phyloP scores from a whole-genome alignment of 2,329 filamentous ascomycete genomes.

The Trichoderma sp. region DNA sequence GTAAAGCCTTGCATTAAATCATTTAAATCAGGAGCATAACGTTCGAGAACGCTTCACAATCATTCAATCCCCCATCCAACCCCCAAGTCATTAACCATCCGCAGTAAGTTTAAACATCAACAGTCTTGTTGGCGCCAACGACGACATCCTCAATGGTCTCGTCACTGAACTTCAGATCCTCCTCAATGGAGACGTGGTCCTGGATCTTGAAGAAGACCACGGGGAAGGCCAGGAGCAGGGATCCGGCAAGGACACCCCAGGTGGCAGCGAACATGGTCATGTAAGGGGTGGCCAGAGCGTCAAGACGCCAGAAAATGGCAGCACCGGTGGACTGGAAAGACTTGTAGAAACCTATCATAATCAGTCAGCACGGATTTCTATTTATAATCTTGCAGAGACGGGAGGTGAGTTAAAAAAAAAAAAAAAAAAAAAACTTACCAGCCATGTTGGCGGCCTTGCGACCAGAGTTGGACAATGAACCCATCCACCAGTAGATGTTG shows the following conservation, averaged over 20 bases:
- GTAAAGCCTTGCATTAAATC: constrained; percentile 14
- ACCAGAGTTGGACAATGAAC: constrained; percentile 85
- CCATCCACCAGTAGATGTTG: constrained; percentile 71
- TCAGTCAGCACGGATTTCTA: neutral
- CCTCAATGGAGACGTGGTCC: constrained; percentile 75
- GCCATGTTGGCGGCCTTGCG: constrained; percentile 87
- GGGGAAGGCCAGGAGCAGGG: constrained; percentile 72
- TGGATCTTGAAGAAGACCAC: constrained; percentile 76
- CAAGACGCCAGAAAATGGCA: constrained; percentile 46
- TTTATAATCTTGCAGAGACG: too few relatives aligned
- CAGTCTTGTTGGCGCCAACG: constrained; percentile 43
- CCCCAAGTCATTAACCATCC: constrained; percentile 1
- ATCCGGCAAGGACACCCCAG: constrained; percentile 73
- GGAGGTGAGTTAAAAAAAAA: neutral
- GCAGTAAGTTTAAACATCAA: neutral
- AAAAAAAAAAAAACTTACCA: constrained; percentile 48
- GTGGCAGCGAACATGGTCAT: constrained; percentile 67
- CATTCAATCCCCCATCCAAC: neutral
- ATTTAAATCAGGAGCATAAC: constrained; percentile 9
- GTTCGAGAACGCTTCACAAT: constrained; percentile 15
- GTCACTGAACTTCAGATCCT: constrained; percentile 81
- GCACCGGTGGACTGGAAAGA: constrained; percentile 64
- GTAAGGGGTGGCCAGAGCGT: constrained; percentile 48
- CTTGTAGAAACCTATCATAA: constrained; percentile 68
- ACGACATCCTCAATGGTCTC: constrained; percentile 61